Evolutionary conservation across 441 rosid genomes (phyloP).

Genomic region (Corymbia calophylla): DNA sequence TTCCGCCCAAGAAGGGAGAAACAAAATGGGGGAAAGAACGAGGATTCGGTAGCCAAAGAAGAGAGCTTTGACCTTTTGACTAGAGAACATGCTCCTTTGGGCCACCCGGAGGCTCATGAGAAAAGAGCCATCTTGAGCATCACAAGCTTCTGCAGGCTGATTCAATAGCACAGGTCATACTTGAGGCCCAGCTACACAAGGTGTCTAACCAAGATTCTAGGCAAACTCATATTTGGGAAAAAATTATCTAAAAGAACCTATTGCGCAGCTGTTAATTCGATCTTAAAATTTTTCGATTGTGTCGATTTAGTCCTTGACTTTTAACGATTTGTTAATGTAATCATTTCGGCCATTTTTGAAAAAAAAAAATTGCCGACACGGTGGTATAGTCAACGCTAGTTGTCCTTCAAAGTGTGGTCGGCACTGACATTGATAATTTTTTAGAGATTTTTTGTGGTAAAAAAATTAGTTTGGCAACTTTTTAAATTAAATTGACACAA

Average conservation of each 20-base stretch:
- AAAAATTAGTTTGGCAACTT: no score
- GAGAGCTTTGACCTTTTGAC: neutral
- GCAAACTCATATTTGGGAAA: neutral
- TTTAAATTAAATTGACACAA: neutral
- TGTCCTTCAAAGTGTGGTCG: accelerated
- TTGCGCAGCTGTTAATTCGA: accelerated
- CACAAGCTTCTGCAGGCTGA: neutral
- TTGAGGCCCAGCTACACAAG: neutral
- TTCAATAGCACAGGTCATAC: neutral
- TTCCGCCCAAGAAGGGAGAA: neutral
- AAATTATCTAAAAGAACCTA: neutral
- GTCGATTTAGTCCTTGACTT: accelerated
- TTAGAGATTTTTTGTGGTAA: neutral
- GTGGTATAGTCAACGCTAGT: accelerated
- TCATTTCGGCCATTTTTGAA: accelerated
- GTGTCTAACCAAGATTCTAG: neutral
- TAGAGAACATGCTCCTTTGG: neutral
- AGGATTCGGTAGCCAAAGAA: neutral
- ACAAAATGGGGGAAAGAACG: neutral
- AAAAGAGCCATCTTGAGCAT: neutral
- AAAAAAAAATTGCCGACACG: accelerated
- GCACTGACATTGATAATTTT: accelerated
- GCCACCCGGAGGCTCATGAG: neutral
- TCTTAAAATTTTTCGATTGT: neutral
- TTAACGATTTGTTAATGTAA: neutral